Conservation (phyloP, 2,329 filamentous ascomycete genomes). For the Fusarium avenaceum region DNA sequence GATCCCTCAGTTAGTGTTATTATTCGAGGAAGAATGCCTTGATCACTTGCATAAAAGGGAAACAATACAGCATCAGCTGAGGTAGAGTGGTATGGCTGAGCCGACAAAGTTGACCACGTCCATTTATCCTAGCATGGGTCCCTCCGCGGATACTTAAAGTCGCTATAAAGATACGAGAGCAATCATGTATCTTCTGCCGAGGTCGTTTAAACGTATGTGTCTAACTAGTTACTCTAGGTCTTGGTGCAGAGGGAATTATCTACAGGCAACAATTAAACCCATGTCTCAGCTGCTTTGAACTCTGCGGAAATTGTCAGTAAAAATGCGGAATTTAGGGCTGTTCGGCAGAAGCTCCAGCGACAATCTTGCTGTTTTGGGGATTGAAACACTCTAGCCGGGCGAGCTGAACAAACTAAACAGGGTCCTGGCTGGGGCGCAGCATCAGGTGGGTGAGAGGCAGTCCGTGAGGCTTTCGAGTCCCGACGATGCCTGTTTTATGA, state of each 20-base stretch:
- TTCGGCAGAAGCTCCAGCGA: not conserved
- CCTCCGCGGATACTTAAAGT: conserved; percentile 11
- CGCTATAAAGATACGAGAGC: accelerated
- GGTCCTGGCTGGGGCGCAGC: conserved; percentile 33
- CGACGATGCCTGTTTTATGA: not conserved
- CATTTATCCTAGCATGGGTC: not conserved
- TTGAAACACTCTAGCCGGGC: conserved; percentile 21
- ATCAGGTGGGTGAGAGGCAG: conserved; percentile 19
- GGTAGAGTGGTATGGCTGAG: conserved; percentile 6
- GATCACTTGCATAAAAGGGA: not conserved
- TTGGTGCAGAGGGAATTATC: conserved; percentile 21
- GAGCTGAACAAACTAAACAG: conserved; percentile 27
- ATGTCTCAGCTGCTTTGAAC: not conserved
- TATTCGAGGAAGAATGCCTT: not conserved
- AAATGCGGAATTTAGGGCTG: conserved; percentile 29
- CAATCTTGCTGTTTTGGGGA: conserved; percentile 34
- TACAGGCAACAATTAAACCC: conserved; percentile 12
- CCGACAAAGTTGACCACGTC: conserved; percentile 1
- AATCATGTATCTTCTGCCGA: not conserved
- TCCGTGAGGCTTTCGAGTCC: conserved; percentile 11
- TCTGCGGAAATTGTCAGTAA: conserved; percentile 28
- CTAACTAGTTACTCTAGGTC: not conserved
- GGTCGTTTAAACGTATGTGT: not conserved
- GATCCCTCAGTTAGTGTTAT: not conserved
- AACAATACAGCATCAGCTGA: conserved; percentile 12